These are phyloP conservation scores for Salix exigua DNA, from an alignment of 345 rosid species.

Conservation along the genomic window DNA sequence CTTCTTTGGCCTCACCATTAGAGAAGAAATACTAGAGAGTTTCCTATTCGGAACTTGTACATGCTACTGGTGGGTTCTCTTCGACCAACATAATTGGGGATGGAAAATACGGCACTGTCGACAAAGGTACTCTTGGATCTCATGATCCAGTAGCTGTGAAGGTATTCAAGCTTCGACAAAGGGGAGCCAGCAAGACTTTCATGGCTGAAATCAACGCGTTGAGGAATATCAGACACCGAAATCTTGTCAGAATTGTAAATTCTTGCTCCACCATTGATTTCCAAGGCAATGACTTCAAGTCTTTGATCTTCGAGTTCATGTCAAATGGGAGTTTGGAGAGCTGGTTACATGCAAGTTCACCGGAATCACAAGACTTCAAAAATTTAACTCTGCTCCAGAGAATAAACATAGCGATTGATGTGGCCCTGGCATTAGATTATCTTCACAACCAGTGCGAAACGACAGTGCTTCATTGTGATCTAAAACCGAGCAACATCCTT, in stretches of 20 bases:
- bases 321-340: no score
- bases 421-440: neutral
- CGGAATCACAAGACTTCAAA: neutral
- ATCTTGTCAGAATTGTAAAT: no score
- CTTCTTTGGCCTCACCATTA: no score
- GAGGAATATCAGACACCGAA: no score
- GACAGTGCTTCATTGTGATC: neutral
- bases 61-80: constrained; percentile 8
- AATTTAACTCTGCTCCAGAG: neutral
- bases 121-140: neutral
- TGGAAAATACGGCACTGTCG: constrained; percentile 15
- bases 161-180: constrained; percentile 10
- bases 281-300: no score
- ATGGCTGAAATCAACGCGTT: no score
- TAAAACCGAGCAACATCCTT: neutral
- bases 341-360: neutral
- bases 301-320: no score
- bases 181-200: constrained; percentile 8
- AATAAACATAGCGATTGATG: neutral
- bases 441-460: neutral
- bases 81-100: constrained; percentile 7
- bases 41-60: constrained; percentile 11
- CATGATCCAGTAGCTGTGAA: constrained; percentile 7
- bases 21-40: neutral
- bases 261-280: no score